phyloP scores from a whole-genome alignment of 2,329 filamentous ascomycete species.

The Colletotrichum plurivorum region DNA sequence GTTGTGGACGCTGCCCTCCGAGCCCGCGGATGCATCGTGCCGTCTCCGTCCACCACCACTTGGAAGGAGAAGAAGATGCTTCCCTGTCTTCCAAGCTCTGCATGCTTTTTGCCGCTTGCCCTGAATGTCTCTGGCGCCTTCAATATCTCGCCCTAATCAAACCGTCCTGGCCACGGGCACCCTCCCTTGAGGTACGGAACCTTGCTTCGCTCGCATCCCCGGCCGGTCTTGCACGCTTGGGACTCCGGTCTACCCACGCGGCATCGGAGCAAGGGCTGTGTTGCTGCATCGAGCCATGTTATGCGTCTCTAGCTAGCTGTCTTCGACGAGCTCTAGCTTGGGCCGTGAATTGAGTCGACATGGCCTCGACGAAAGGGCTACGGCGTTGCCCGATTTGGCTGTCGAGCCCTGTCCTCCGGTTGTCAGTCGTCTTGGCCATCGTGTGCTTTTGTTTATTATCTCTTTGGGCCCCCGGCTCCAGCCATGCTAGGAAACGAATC shows the following conservation, averaged over 20 bases:
- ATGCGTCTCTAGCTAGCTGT: slow-evolving; percentile 10
- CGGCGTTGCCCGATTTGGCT: slow-evolving; percentile 6
- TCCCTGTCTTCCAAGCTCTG: slow-evolving; percentile 29
- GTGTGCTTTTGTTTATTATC: slow-evolving; percentile 36
- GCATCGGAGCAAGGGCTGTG: slow-evolving; percentile 9
- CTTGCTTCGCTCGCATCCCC: not conserved
- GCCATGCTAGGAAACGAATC: not conserved
- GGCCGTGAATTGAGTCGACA: slow-evolving; percentile 15
- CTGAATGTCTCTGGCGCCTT: slow-evolving; percentile 37
- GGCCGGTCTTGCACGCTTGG: not conserved
- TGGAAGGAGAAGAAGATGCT: slow-evolving; percentile 5
- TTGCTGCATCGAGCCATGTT: not conserved
- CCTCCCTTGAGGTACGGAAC: slow-evolving; percentile 31
- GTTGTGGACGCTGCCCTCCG: slow-evolving; percentile 13
- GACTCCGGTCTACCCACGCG: slow-evolving; percentile 11
- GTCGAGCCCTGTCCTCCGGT: slow-evolving; percentile 6
- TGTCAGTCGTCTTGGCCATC: slow-evolving; percentile 19
- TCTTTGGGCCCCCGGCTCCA: not conserved
- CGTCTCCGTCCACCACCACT: slow-evolving; percentile 2
- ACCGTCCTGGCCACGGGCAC: slow-evolving; percentile 13
- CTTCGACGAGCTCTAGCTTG: slow-evolving; percentile 26
- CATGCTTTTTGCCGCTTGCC: slow-evolving; percentile 30
- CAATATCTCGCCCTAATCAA: slow-evolving; percentile 41
- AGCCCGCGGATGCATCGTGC: not conserved
- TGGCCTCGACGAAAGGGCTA: slow-evolving; percentile 15